Evolutionary conservation across 1,139 yeast species (phyloP).

Genomic region (Kodamaea sp.): DNA sequence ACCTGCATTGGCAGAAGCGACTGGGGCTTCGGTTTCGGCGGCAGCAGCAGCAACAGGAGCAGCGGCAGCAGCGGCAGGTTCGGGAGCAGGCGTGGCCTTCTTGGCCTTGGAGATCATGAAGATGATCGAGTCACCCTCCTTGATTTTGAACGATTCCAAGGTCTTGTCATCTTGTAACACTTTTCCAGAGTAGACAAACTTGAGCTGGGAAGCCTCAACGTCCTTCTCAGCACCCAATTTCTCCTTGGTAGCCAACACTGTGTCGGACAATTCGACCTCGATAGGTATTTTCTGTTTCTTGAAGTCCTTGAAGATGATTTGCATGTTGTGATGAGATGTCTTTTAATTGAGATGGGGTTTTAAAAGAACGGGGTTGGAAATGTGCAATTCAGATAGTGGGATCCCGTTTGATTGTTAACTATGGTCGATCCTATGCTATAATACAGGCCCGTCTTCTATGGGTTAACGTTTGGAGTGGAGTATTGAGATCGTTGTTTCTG

Average conservation of each 20-base stretch:
- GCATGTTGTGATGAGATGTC: too few species aligned
- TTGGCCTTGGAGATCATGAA: constrained; percentile 77
- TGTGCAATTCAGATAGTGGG: too few species aligned
- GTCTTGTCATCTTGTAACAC: constrained; percentile 84
- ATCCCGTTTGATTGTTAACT: too few species aligned
- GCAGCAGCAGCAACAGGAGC: constrained; percentile 21
- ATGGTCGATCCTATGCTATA: too few species aligned
- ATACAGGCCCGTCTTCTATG: too few species aligned
- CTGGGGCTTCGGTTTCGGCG: constrained; percentile 14
- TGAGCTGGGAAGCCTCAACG: constrained; percentile 75
- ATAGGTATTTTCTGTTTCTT: constrained; percentile 85
- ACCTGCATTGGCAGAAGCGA: constrained; percentile 17
- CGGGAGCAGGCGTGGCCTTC: constrained; percentile 27
- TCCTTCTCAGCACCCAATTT: constrained; percentile 68
- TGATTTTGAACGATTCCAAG: constrained; percentile 70
- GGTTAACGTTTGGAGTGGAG: too few species aligned
- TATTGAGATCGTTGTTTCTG: too few species aligned
- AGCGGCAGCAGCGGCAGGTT: constrained; percentile 11
- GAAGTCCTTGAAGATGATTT: constrained; percentile 84
- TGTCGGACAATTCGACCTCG: constrained; percentile 69
- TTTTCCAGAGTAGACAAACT: constrained; percentile 90
- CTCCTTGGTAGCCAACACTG: constrained; percentile 73
- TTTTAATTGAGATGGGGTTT: too few species aligned
- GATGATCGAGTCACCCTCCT: constrained; percentile 87
- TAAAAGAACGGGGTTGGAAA: too few species aligned